phyloP scores from a whole-genome alignment of 306 rosid species.

The Echinosophora koreensis region DNA sequence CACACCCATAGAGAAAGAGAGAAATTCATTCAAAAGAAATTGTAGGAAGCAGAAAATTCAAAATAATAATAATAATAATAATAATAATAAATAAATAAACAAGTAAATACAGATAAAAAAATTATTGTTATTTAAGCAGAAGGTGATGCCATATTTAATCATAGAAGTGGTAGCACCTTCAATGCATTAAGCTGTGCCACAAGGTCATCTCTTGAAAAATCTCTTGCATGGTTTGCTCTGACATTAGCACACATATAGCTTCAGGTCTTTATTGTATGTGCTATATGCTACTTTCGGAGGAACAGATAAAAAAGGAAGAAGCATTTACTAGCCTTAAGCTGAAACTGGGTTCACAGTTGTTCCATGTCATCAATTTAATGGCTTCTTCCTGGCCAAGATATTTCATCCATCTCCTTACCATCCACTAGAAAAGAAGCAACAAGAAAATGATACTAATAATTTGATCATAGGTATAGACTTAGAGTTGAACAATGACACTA shows the following conservation, averaged over 20 bases:
- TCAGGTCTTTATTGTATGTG: slow-evolving; percentile 40
- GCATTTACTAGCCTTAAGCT: slow-evolving; percentile 71
- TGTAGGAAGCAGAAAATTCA: slow-evolving; percentile 23
- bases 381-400: slow-evolving; percentile 87
- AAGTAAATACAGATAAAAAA: not conserved
- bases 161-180: slow-evolving; percentile 60
- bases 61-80: not conserved
- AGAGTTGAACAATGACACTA: not conserved
- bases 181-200: slow-evolving; percentile 65
- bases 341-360: slow-evolving; percentile 83
- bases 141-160: slow-evolving; percentile 34
- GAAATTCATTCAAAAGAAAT: slow-evolving; percentile 22
- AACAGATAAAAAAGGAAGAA: slow-evolving; percentile 37
- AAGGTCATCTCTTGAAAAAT: slow-evolving; percentile 77
- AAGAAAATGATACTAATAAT: slow-evolving; percentile 5
- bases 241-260: slow-evolving; percentile 44
- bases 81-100: not conserved
- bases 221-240: slow-evolving; percentile 78
- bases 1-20: slow-evolving; percentile 2
- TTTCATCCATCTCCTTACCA: slow-evolving; percentile 87
- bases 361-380: slow-evolving; percentile 84
- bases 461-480: slow-evolving; percentile 19
- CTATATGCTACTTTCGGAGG: slow-evolving; percentile 21
- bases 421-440: slow-evolving; percentile 69
- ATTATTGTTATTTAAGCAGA: slow-evolving; percentile 22